Conservation (phyloP, 805 yeast species). For the Ogataea trehaloabstinens region DNA sequence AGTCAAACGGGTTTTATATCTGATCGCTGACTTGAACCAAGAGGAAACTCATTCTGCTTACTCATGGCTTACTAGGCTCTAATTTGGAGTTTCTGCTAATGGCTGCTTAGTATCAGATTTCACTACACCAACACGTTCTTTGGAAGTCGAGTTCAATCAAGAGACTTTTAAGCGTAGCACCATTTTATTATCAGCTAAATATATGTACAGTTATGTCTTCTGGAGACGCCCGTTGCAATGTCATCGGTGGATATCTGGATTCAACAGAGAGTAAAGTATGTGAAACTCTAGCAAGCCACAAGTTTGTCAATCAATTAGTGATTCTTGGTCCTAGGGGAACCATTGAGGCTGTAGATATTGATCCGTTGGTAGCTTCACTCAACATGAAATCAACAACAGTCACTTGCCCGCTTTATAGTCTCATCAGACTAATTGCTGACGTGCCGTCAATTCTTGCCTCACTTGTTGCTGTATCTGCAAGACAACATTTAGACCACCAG, state of each 20-base stretch:
- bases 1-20: no score
- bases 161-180: no score
- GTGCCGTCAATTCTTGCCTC: constrained; percentile 1
- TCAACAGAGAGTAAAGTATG: not conserved
- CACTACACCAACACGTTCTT: no score
- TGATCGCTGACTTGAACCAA: no score
- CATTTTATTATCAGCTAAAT: no score
- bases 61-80: no score
- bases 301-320: constrained; percentile 28
- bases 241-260: constrained; percentile 10
- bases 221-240: constrained; percentile 24
- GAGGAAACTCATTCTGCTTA: no score
- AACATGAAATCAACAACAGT: constrained; percentile 4
- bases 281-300: constrained; percentile 19
- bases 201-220: no score
- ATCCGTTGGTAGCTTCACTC: constrained; percentile 1
- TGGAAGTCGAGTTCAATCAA: no score
- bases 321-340: constrained; percentile 14
- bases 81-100: no score
- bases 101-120: no score
- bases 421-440: constrained; percentile 5
- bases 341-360: not conserved
- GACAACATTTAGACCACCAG: constrained; percentile 29
- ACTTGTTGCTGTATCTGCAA: constrained; percentile 14
- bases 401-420: constrained; percentile 7